Base-by-base conservation (phyloP, 176 grass and related monocot species). In the Panicum miliaceum region DNA sequence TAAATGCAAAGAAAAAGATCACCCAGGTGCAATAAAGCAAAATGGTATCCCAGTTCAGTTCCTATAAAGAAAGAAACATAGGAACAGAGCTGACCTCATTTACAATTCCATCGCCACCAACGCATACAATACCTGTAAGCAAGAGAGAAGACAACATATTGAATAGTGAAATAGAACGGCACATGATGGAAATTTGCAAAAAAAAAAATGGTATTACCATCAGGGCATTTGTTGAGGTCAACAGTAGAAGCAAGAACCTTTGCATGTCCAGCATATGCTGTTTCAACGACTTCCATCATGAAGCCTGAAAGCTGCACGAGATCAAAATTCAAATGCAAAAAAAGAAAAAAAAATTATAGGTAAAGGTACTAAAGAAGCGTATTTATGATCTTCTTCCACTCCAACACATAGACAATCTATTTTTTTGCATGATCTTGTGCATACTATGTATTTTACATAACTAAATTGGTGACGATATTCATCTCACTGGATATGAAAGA, bases 41-140 rank as follows among this genome's bases (percentile, higher is more conserved):
- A 77, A 71, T 26, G 43, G 48, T 36, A 62, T 37, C 29, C 64
- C 54, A 54, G 15, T 12, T 59, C 47, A 82, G 22, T 58, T 86
- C 72, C 20, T 22, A 14, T 57, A 42, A 65, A 71, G 32, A 82
- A 13, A 81, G 7, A 66, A 85, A 71, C n/a, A 64, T 51, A 50
- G 36, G 74, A 67, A 89, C 35, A 23, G 41, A 66, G 66, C 50
- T 76, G 19, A 86, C 80, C 88, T 95, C 96, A 83, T 98, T 98
- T 76, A 95, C 84, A 12, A 98, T 92, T 76, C 93, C 96, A 90
- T 98, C 96, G 11, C 96, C 93, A 58, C 96, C 96, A 67, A 98
- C 85, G 84, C 93, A 98, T 85, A 98, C 80, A 71, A 98, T 93
- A 61, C 90, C 92, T 92, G 68, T 27, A 75, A 85, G 85, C 7